Conservation (phyloP, 2,329 filamentous ascomycete genomes). For the Metarhizium robertsii region DNA sequence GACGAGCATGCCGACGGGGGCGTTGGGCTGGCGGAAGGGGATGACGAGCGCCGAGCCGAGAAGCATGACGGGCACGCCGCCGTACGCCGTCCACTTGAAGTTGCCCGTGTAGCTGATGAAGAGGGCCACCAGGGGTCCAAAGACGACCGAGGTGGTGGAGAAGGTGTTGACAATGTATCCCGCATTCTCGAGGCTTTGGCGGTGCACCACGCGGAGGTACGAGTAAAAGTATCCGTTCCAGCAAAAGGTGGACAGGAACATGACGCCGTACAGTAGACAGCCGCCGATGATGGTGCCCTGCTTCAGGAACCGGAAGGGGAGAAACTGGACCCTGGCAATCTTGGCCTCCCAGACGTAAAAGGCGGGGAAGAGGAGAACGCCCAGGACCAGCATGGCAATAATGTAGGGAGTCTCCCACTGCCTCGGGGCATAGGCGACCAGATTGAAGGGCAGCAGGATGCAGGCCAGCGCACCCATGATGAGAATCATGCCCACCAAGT, state of each 20-base stretch:
- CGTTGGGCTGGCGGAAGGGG: slow-evolving; percentile 28
- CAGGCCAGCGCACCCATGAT: slow-evolving; percentile 47
- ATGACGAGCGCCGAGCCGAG: slow-evolving; percentile 33
- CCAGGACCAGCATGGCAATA: slow-evolving; percentile 52
- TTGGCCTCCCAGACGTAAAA: slow-evolving; percentile 49
- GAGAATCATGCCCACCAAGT: slow-evolving; percentile 36
- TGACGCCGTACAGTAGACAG: slow-evolving; percentile 25
- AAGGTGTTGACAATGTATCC: slow-evolving; percentile 31
- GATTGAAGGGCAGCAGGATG: slow-evolving; percentile 53
- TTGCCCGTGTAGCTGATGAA: background rate
- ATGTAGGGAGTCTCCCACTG: slow-evolving; percentile 45
- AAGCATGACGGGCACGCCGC: slow-evolving; percentile 31
- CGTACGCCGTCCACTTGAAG: slow-evolving; percentile 3
- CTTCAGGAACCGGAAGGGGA: slow-evolving; percentile 39
- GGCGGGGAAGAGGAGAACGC: slow-evolving; percentile 43
- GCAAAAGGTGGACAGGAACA: slow-evolving; percentile 27
- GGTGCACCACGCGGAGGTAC: slow-evolving; percentile 34
- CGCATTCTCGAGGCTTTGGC: slow-evolving; percentile 21
- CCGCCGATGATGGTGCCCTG: slow-evolving; percentile 37
- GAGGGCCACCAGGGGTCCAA: background rate
- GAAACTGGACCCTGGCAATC: slow-evolving; percentile 45
- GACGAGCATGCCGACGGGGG: slow-evolving; percentile 35
- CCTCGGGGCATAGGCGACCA: slow-evolving; percentile 37
- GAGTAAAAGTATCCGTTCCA: slow-evolving; percentile 39
- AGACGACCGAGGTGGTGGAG: background rate